Evolutionary conservation across 2,329 filamentous ascomycete genomes (phyloP), one percentile per base, ranked within the genome.

Genomic region (Botryosphaeria dothidea): DNA sequence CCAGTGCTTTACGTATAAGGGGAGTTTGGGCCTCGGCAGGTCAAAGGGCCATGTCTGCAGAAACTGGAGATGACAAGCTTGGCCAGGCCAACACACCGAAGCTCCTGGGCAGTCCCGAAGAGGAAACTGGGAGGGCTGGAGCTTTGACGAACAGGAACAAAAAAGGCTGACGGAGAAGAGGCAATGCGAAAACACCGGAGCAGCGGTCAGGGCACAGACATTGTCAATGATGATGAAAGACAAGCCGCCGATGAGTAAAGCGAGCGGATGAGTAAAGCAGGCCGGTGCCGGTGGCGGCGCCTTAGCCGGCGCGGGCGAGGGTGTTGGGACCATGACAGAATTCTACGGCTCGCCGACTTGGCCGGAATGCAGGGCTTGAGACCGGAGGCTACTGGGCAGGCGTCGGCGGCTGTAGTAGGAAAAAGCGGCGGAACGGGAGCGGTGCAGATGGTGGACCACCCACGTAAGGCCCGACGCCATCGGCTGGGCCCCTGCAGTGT

Each of bases 401-500:
- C 52, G 23, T 43, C 52, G 52, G 52, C 52, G 52, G 52, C 49
- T 34, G 49, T 27, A 21, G 49, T n/a, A 52, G 5, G 27, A 17
- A n/a, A 4, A 34, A 19, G 13, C 23, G n/a, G 29, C 29, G 49
- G 49, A 19, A 29, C 49, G 29, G 27, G 9, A 6, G 52, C 36
- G 17, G 56, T 23, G 49, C 31, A 31, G 29, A 21, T 29, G 29
- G 29, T 34, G 27, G 56, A 46, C 38, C 56, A 46, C 27, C 25
- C 56, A 60, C 56, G 56, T 46, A 60, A 60, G 56, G 23, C 17
- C 56, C 41, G 41, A 31, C 38, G 56, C 56, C 41, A 46, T 45
- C n/a, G 27, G 41, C 25, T 31, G 19, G 3, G 34, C 13, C 25
- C 38, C 41, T 46, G 56, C 56, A 29, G 45, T 64, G 62, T 58